A percentile compares a stretch with the other conserved stretches of the same genome.
Evolutionary conservation across 257 asterid genomes (phyloP).

Genomic region (Solanum piurae): DNA sequence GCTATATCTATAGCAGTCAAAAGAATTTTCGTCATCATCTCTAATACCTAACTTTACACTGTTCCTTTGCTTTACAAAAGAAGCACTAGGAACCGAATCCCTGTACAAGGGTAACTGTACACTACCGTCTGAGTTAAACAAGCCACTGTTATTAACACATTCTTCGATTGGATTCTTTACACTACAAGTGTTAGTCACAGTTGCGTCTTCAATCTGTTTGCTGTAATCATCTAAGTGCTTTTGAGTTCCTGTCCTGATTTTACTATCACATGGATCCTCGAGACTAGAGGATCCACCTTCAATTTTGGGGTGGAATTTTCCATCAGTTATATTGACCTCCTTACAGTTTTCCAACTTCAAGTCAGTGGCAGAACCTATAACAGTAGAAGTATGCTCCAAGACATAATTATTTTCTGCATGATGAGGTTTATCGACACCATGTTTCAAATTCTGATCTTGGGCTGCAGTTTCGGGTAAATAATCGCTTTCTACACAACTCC

Average conservation of each 20-base stretch:
- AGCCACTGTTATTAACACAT: constrained; percentile 31
- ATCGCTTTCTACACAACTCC: constrained; percentile 77
- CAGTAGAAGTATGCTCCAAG: constrained; percentile 34
- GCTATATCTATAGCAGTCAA: constrained; percentile 56
- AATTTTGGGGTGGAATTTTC: constrained; percentile 8
- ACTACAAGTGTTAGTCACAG: constrained; percentile 37
- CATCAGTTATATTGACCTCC: constrained; percentile 13
- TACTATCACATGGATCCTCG: constrained; percentile 6
- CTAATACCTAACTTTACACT: constrained; percentile 89
- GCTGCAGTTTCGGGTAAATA: constrained; percentile 30
- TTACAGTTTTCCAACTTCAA: constrained; percentile 27
- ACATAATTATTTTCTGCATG: constrained; percentile 31
- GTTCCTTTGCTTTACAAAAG: constrained; percentile 52
- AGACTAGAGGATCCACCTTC: constrained; percentile 12
- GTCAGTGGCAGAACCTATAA: constrained; percentile 21
- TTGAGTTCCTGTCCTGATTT: constrained; percentile 23
- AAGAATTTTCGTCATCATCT: constrained; percentile 94
- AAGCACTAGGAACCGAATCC: constrained; percentile 37
- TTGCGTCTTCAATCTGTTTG: constrained; percentile 15
- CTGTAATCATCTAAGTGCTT: constrained; percentile 7
- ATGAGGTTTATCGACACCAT: constrained; percentile 18
- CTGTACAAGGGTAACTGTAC: constrained; percentile 87
- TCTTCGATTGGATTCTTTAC: constrained; percentile 44
- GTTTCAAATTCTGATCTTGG: constrained; percentile 27
- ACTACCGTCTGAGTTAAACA: constrained; percentile 59